These are phyloP conservation scores for Peronospora tabacina DNA, from an alignment of 352 stramenopile species.

Conservation along the genomic window DNA sequence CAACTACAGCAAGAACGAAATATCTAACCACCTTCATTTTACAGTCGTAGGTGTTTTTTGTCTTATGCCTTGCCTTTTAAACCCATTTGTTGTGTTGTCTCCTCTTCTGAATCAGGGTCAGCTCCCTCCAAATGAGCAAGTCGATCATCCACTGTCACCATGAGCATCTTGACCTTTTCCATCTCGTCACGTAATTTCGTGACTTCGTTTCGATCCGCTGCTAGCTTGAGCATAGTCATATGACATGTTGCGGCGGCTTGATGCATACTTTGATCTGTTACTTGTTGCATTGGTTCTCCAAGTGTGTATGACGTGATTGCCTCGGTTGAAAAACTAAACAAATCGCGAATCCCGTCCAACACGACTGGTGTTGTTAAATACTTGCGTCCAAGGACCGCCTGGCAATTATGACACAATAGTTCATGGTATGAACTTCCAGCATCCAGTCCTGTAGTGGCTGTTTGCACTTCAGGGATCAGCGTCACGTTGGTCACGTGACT, in stretches of 20 bases:
- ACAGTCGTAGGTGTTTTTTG: conserved; percentile 4
- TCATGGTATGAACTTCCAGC: conserved; percentile 67
- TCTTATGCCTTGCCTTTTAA: conserved; percentile 8
- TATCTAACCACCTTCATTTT: conserved; percentile 3
- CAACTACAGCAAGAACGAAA: background rate
- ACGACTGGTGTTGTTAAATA: conserved; percentile 64
- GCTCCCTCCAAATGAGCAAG: conserved; percentile 50
- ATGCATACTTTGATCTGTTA: conserved; percentile 10
- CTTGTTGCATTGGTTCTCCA: conserved; percentile 44
- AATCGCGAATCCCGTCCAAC: conserved; percentile 55
- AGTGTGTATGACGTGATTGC: conserved; percentile 72
- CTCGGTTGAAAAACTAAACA: conserved; percentile 70
- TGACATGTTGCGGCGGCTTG: conserved; percentile 30
- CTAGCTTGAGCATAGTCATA: conserved; percentile 32
- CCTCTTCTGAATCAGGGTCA: conserved; percentile 39
- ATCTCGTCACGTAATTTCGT: conserved; percentile 56
- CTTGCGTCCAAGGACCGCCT: conserved; percentile 64
- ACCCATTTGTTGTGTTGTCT: conserved; percentile 10
- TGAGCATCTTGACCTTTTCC: conserved; percentile 66
- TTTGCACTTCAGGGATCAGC: conserved; percentile 36
- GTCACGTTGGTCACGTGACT: conserved; percentile 65
- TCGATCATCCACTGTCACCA: conserved; percentile 68
- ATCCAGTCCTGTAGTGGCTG: conserved; percentile 42
- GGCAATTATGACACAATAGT: conserved; percentile 72
- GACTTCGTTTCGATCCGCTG: conserved; percentile 44